Evolutionary conservation across 139 green algal genomes (phyloP).

Genomic region (Astrephomene gubernaculifera): DNA sequence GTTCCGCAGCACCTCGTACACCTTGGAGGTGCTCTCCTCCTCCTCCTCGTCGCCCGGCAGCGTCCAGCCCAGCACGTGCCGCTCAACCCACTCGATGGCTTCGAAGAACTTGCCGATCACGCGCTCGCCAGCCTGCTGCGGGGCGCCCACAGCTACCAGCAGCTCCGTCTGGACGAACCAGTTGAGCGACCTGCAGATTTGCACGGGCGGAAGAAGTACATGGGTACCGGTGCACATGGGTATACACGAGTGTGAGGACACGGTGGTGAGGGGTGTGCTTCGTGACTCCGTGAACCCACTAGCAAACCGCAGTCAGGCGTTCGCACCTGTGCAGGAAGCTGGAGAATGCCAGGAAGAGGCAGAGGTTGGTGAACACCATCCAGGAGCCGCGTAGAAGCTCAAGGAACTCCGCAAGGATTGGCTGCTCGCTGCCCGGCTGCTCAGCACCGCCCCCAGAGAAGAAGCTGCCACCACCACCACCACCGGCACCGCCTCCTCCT

Average conservation of each 20-base stretch:
- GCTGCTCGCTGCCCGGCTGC: constrained; percentile 25
- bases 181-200: constrained; percentile 57
- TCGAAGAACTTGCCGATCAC: constrained; percentile 58
- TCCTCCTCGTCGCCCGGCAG: constrained; percentile 55
- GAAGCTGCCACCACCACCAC: background rate
- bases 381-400: constrained; percentile 50
- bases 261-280: no score
- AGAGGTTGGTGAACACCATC: constrained; percentile 61
- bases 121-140: constrained; percentile 64
- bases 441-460: background rate
- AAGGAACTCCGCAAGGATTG: constrained; percentile 49
- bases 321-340: constrained; percentile 58
- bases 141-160: constrained; percentile 67
- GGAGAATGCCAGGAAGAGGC: constrained; percentile 59
- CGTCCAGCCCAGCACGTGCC: constrained; percentile 66
- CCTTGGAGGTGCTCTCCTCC: constrained; percentile 21
- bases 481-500: constrained; percentile 26
- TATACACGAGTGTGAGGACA: no score
- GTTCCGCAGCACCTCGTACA: constrained; percentile 44
- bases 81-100: constrained; percentile 62
- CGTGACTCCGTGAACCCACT: no score
- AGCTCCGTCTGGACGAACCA: constrained; percentile 72
- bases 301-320: no score
- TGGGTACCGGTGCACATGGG: background rate
- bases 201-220: background rate